These are phyloP conservation scores for Phytomonas sp. DNA, from an alignment of 208 protist genomes.

Conservation along the genomic window DNA sequence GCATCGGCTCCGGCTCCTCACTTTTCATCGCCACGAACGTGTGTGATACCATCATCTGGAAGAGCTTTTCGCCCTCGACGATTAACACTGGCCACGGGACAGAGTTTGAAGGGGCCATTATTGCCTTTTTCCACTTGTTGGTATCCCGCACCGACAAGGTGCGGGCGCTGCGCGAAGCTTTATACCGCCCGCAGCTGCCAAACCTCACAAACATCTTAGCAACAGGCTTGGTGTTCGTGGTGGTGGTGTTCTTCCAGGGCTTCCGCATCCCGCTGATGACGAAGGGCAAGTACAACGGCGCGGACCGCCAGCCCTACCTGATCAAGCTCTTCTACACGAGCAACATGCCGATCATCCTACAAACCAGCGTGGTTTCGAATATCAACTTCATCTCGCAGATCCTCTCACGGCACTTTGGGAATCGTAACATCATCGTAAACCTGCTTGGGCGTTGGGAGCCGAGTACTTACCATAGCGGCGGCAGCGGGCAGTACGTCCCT, in stretches of 20 bases:
- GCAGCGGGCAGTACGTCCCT: slow-evolving; percentile 77
- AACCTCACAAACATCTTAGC: slow-evolving; percentile 99
- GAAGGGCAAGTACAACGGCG: slow-evolving; percentile 65
- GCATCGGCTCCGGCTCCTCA: slow-evolving; percentile 98
- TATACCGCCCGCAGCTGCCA: slow-evolving; percentile 98
- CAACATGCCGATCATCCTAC: slow-evolving; percentile 99
- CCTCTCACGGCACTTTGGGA: slow-evolving; percentile 96
- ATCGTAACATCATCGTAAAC: slow-evolving; percentile 95
- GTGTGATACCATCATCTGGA: slow-evolving; percentile 99
- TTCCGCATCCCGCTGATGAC: slow-evolving; percentile 97
- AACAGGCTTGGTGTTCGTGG: slow-evolving; percentile 97
- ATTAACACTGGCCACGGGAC: slow-evolving; percentile 96
- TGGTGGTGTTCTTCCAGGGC: slow-evolving; percentile 99
- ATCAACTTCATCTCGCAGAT: slow-evolving; percentile 99
- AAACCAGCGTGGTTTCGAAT: slow-evolving; percentile 98
- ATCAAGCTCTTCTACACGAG: slow-evolving; percentile 99
- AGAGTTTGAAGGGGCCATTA: slow-evolving; percentile 99
- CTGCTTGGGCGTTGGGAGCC: slow-evolving; percentile 97
- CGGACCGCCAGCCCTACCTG: slow-evolving; percentile 93
- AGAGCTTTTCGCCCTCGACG: slow-evolving; percentile 98
- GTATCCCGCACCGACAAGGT: slow-evolving; percentile 95
- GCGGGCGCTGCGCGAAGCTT: slow-evolving; percentile 97
- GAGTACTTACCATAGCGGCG: slow-evolving; percentile 51
- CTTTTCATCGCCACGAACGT: slow-evolving; percentile 99
- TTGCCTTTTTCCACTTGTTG: slow-evolving; percentile 98